Percentiles rank a stretch among this genome's conserved stretches.
Evolutionary conservation across 331 rosid genomes (phyloP).

Genomic region (Malus hybrid): DNA sequence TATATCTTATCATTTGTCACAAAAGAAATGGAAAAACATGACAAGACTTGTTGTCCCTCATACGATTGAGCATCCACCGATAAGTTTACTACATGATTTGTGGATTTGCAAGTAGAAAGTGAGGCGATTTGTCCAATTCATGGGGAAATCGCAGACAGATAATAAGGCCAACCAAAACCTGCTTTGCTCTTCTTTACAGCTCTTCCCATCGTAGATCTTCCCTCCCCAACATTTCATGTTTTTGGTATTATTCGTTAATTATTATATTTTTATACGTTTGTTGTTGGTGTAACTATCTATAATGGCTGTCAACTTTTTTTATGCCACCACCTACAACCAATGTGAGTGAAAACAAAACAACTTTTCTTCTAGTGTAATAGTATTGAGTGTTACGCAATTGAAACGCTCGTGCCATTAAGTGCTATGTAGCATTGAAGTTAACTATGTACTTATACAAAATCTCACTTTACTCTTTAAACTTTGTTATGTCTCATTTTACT

Average conservation of each 20-base stretch:
- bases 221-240: not conserved
- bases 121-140: not conserved
- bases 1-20: too few species aligned
- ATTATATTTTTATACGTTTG: constrained; percentile 7
- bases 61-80: too few species aligned
- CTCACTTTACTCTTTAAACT: too few species aligned
- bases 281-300: not conserved
- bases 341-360: not conserved
- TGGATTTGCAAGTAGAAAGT: not conserved
- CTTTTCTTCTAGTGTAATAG: too few species aligned
- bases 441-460: too few species aligned
- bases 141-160: not conserved
- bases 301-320: not conserved
- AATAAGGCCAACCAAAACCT: constrained; percentile 14
- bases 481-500: too few species aligned
- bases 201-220: not conserved
- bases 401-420: too few species aligned
- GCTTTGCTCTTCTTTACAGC: not conserved
- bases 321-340: not conserved
- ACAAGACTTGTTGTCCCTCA: too few species aligned
- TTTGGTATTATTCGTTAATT: not conserved
- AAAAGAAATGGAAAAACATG: too few species aligned
- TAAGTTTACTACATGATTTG: too few species aligned
- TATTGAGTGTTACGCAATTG: too few species aligned
- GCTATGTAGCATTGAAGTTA: too few species aligned